These are phyloP conservation scores for Neurospora sp. DNA, from an alignment of 495 filamentous ascomycete species.

Conservation along the genomic window DNA sequence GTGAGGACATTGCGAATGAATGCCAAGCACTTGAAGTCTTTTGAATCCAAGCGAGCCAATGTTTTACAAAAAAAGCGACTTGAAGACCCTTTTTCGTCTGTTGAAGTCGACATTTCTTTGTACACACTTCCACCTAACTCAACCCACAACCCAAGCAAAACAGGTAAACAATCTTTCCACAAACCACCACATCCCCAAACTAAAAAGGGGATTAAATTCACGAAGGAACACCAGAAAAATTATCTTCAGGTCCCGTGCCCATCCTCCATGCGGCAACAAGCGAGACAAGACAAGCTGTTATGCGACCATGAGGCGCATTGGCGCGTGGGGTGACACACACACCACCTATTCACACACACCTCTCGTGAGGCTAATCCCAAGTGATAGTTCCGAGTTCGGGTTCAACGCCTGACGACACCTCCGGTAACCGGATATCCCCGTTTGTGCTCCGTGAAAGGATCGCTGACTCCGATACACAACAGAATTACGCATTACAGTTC, in stretches of 20 bases:
- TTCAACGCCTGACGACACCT: background rate
- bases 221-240: background rate
- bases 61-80: background rate
- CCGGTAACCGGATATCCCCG: background rate
- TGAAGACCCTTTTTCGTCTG: background rate
- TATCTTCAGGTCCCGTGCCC: slow-evolving; percentile 8
- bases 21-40: background rate
- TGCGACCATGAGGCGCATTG: too few relatives aligned
- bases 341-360: background rate
- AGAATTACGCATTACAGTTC: background rate
- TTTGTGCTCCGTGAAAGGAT: background rate
- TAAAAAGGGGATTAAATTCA: background rate
- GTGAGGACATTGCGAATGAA: too few relatives aligned
- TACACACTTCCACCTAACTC: background rate
- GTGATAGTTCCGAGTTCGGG: too few relatives aligned
- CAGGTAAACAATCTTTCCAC: background rate
- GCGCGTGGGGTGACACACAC: background rate
- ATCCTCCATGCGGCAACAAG: background rate
- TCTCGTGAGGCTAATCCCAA: too few relatives aligned
- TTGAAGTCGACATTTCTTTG: background rate
- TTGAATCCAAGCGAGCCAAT: background rate
- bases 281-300: background rate
- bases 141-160: background rate
- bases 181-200: background rate
- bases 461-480: background rate